Evolutionary conservation across 179 eudicot species (phyloP), one percentile per base, ranked within the genome.

Genomic region (Vitellaria paradoxa): DNA sequence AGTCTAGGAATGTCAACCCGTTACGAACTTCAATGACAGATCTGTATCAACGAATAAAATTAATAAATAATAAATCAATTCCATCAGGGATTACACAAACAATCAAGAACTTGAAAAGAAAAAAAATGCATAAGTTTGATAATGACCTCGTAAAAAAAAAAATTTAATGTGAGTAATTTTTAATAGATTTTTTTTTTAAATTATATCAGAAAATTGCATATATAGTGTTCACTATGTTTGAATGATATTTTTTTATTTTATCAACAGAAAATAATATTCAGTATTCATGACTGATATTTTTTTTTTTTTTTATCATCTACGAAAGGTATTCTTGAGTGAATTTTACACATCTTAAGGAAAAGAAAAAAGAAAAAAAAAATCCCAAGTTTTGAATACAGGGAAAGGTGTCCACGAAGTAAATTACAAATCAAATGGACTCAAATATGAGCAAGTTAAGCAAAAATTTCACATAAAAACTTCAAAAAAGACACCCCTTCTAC

Each of bases 1-100:
- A 84, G 87, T 96, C 99, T 23, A 96, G 81, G 85, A 96, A 96
- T 62, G 99, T 96, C 83, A 90, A 85, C 26, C 98, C 98, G 85
- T 94, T 89, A 42, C 97, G 92, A 59, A 96, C 99, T 94, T 96
- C 99, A 80, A 96, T 96, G 81, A 96, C 99, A 80, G 99, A 96
- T 82, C 99, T 87, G 85, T 74, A 82, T 72, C 52, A 45, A 42
- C 37, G 52, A 46, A 80, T 50, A 55, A 30, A 4, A 12, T 50
- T 50, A 8, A 50, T 7, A 6, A 50, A 0, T 50, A 63, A 68
- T 30, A 56, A 9, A 53, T n/a, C 20, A 42, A 26, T 56, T 20
- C 71, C 46, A 12, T 3, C 17, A 11, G 6, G 7, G 26, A 2
- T 8, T 20, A 6, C 66, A 59, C 65, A 42, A 61, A 45, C 55